Conservation (phyloP, 371 early-diverging fungal genomes). For the Zopfochytrium polystomum region DNA sequence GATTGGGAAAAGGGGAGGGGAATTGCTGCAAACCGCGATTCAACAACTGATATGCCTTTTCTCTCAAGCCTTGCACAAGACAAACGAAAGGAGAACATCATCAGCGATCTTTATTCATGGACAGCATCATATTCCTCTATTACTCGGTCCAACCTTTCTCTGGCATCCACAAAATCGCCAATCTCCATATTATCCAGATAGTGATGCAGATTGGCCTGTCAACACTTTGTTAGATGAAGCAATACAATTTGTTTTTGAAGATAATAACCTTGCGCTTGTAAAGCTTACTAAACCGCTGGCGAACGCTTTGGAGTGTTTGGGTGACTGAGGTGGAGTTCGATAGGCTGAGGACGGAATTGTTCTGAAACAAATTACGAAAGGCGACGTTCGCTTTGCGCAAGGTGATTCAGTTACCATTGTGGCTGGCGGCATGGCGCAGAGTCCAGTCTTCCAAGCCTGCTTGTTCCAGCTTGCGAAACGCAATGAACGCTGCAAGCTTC, state of each 20-base stretch:
- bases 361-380: slow-evolving; percentile 19
- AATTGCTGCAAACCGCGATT: too few species aligned
- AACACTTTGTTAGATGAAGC: not conserved
- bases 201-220: slow-evolving; percentile 55
- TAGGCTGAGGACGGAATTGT: slow-evolving; percentile 39
- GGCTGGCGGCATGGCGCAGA: slow-evolving; percentile 48
- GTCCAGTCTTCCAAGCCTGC: slow-evolving; percentile 57
- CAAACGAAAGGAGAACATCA: too few species aligned
- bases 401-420: slow-evolving; percentile 29
- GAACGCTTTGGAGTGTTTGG: slow-evolving; percentile 27
- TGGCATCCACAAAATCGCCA: slow-evolving; percentile 37
- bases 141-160: too few species aligned
- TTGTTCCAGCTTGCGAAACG: slow-evolving; percentile 50
- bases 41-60: too few species aligned
- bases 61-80: too few species aligned
- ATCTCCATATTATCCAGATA: slow-evolving; percentile 43
- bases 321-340: slow-evolving; percentile 47
- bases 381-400: not conserved
- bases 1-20: too few species aligned
- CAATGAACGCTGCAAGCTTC: slow-evolving; percentile 35
- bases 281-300: slow-evolving; percentile 40
- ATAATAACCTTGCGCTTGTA: slow-evolving; percentile 41
- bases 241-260: not conserved
- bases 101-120: too few species aligned
- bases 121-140: too few species aligned